Base-by-base conservation (phyloP, 2,329 filamentous ascomycete species). In the Colletotrichum acutatum region DNA sequence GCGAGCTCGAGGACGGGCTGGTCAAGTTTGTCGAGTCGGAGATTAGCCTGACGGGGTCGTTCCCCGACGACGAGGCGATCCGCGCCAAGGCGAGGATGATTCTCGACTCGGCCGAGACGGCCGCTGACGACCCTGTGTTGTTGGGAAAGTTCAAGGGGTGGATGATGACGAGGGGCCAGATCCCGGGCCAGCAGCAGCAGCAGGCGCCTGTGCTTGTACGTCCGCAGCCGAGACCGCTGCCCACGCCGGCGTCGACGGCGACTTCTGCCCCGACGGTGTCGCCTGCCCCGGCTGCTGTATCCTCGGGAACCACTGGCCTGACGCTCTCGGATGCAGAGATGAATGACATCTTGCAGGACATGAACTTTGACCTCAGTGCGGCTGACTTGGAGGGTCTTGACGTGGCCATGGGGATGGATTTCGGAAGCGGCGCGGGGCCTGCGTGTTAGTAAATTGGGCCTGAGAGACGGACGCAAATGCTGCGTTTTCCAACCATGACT, bases 1-100 rank as follows among this genome's bases (percentile, higher is more conserved):
- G 88, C 7, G 88, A 91, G 76, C 83, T 92, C 26, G 90, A 91
- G 78, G 81, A 78, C n/a, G 88, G 86, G 2, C 81, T 92, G 16
- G 78, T 83, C 12, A 83, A 84, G 22, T 89, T 86, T 74, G 87
- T 89, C 6, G 80, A 83, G 34, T 77, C 79, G 2, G 80, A 86
- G 72, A 76, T 87, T 7, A 75, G 79, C 6, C 78, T 78, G 5
- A 81, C 78, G 1, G 84, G 83, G 3, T 77, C 75, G 5, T 83
- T 89, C 72, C 90, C 90, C 0, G 78, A 77, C 2, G 88, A 91
- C 76, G 83, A 83, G 3, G 81, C 81, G 28, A 78, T 92, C 5
- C 82, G 84, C 34, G 80, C 81, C 14, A 83, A 85, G 66, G 90
- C 86, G 2, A 80, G 85, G 62, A 82, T 86, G 61, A 86, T 91